These are phyloP conservation scores for Heracleum sosnowskyi DNA, from an alignment of 129 eudicot species.

Conservation along the genomic window DNA sequence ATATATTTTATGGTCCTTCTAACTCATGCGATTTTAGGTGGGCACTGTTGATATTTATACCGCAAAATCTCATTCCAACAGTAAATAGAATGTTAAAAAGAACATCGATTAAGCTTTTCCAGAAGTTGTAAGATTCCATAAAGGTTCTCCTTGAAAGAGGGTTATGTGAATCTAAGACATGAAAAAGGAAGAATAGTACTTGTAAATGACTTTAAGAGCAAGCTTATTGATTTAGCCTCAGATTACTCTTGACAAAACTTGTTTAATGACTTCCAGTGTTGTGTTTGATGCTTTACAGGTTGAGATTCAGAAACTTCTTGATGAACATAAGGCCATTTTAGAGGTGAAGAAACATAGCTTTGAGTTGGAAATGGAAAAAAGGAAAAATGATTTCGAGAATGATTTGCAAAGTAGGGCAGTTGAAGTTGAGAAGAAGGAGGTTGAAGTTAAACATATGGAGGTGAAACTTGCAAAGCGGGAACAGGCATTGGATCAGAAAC, in stretches of 20 bases:
- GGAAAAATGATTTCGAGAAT: slow-evolving; percentile 53
- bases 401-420: slow-evolving; percentile 54
- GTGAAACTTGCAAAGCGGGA: slow-evolving; percentile 76
- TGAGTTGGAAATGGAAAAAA: slow-evolving; percentile 80
- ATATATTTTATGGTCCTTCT: neutral
- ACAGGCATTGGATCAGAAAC: slow-evolving; percentile 72
- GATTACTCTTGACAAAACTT: neutral
- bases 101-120: neutral
- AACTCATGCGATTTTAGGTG: neutral
- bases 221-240: neutral
- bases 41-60: neutral
- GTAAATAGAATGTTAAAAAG: neutral
- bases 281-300: slow-evolving; percentile 36
- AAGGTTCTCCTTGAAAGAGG: neutral
- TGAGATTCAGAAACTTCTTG: slow-evolving; percentile 83
- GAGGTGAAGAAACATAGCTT: slow-evolving; percentile 54
- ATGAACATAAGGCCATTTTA: slow-evolving; percentile 64
- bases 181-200: neutral
- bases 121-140: neutral
- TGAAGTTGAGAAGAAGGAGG: slow-evolving; percentile 72
- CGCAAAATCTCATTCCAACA: neutral
- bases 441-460: slow-evolving; percentile 63
- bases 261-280: neutral
- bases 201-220: neutral
- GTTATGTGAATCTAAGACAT: neutral